Percentiles rank a stretch among this genome's conserved stretches.
Conservation (phyloP, 331 rosid genomes). For the Ulmus americana region DNA sequence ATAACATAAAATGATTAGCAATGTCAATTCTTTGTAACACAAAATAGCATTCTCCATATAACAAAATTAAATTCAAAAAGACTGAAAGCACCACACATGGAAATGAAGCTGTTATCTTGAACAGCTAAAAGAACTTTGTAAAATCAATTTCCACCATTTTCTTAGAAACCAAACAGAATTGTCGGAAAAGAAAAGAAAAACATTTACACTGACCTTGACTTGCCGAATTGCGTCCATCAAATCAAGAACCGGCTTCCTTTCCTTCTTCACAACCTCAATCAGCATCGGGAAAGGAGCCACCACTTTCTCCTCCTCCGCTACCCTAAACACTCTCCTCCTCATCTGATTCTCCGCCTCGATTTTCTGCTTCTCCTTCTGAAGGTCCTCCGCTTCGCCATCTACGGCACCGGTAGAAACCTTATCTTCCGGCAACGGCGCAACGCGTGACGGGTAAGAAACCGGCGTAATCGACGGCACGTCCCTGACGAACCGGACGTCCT, state of each 20-base stretch:
- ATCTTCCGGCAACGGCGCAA: conserved; percentile 83
- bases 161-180: conserved; percentile 4
- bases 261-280: conserved; percentile 57
- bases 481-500: conserved; percentile 63
- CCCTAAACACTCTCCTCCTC: conserved; percentile 39
- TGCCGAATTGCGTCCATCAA: conserved; percentile 72
- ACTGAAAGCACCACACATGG: background rate
- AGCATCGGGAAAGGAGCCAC: conserved; percentile 63
- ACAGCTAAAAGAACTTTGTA: background rate
- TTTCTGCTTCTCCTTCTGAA: conserved; percentile 45
- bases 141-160: background rate
- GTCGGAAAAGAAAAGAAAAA: background rate
- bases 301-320: conserved; percentile 46
- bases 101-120: background rate
- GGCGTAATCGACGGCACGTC: conserved; percentile 48
- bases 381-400: conserved; percentile 14
- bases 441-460: conserved; percentile 54
- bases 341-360: conserved; percentile 39
- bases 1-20: conserved; percentile 20
- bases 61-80: background rate
- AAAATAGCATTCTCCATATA: background rate
- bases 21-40: background rate
- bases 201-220: conserved; percentile 58
- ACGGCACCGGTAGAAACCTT: conserved; percentile 21
- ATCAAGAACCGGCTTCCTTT: conserved; percentile 58